These are phyloP conservation scores for Trichosporon inkin DNA, from an alignment of 1,284 basidiomycete species.

Conservation along the genomic window DNA sequence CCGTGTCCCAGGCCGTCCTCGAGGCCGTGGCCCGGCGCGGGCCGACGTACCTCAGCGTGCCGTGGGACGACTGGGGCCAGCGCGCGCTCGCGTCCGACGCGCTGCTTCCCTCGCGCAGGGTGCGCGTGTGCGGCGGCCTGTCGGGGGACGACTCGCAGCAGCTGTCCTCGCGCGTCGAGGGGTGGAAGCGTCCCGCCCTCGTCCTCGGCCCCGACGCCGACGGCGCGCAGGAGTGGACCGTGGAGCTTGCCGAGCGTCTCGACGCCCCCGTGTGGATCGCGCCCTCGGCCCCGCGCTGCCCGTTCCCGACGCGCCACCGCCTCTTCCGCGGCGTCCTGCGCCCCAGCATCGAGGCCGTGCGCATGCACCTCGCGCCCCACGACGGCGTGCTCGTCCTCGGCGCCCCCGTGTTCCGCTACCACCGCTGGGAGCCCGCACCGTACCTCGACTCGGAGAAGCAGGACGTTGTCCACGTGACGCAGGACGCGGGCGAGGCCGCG, in stretches of 20 bases:
- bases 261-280: conserved; percentile 16
- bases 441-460: not conserved
- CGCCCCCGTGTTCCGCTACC: conserved; percentile 17
- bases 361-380: conserved; percentile 9
- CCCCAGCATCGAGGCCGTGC: conserved; percentile 10
- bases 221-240: conserved; percentile 1
- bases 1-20: conserved; percentile 14
- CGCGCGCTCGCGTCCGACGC: conserved; percentile 6
- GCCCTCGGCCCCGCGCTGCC: conserved; percentile 12
- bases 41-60: conserved; percentile 16
- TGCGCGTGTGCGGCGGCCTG: not conserved
- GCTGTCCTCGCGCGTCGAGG: not conserved
- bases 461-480: conserved; percentile 16
- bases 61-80: conserved; percentile 16
- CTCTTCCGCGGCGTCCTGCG: conserved; percentile 15
- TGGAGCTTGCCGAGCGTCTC: conserved; percentile 11
- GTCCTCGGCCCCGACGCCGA: conserved; percentile 20
- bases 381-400: conserved; percentile 17
- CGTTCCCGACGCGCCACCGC: conserved; percentile 16
- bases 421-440: conserved; percentile 16
- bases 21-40: conserved; percentile 9
- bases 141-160: not conserved
- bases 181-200: conserved; percentile 7
- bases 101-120: not conserved
- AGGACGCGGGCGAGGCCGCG: conserved; percentile 13